Evolutionary conservation across 768 basidiomycete genomes (phyloP), one percentile per base, ranked within the genome.

Genomic region (Butyriboletus loyo): DNA sequence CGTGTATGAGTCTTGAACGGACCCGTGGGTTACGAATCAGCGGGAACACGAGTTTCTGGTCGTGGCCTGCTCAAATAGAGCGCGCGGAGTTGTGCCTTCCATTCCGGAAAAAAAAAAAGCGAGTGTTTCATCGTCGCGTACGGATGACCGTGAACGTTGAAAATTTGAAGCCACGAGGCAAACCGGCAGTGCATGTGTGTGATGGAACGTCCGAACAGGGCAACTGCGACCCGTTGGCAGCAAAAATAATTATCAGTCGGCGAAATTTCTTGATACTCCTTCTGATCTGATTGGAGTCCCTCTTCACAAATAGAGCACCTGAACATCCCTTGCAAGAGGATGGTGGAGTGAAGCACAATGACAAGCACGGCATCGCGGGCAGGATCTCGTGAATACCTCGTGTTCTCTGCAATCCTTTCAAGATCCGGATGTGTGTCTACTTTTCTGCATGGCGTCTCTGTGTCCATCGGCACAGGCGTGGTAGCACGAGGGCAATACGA

Each of bases 331-430:
- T 45, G 7, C 24, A 15, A 11, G 40, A 25, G 48, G 19, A 30
- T 40, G 4, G 72, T 77, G 64, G 68, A 25, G 55, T 53, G 55
- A 54, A 41, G 71, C 68, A 36, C 86, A 87, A 66, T 70, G 71
- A 51, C 65, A 73, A 14, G 80, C 84, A 86, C 65, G 87, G 89
- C 7, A 92, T 92, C 49, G 89, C 89, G 8, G 88, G 88, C 22
- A 75, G 87, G 67, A 82, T 93, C 41, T 92, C 89, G 91, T 88
- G 74, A 73, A 62, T 60, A 54, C 51, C 50, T 46, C 38, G 52
- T 47, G 41, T 17, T 40, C 32, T 49, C 25, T 54, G n/a, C n/a
- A n/a, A n/a, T n/a, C 61, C 46, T 40, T 60, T 51, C 40, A 52
- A 38, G n/a, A 27, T 37, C 41, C 7, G 28, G 31, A 38, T 38